Evolutionary conservation across 345 rosid genomes (phyloP).

Genomic region (Populus deltoides): DNA sequence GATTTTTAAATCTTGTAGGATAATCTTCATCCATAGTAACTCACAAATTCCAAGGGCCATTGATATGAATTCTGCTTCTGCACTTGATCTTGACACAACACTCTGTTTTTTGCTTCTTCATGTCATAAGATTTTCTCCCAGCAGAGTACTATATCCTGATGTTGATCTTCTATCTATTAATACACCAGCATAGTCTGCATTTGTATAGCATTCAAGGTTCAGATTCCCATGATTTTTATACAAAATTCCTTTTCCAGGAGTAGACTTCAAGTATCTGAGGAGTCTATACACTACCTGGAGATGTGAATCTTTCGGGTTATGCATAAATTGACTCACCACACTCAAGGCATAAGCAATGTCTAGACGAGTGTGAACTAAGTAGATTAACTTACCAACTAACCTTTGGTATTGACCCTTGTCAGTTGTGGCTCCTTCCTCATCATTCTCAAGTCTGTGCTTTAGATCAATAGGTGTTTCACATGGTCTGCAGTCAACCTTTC

Average conservation of each 20-base stretch:
- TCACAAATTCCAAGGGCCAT: not conserved
- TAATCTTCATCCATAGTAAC: not conserved
- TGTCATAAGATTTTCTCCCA: no score
- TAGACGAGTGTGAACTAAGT: no score
- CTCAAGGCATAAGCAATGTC: no score
- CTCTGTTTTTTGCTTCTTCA: not conserved
- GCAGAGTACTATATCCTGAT: not conserved
- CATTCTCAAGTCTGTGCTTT: no score
- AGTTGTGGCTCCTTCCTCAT: no score
- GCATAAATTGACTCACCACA: not conserved
- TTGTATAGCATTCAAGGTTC: not conserved
- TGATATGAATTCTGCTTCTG: not conserved
- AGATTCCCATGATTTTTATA: not conserved
- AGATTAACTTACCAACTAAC: no score
- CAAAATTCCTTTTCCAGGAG: no score
- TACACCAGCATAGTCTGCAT: not conserved
- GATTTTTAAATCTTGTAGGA: no score
- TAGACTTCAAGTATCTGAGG: not conserved
- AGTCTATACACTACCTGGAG: not conserved
- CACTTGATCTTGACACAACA: not conserved
- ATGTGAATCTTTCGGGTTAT: not conserved
- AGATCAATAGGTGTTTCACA: no score
- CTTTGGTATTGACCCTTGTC: no score
- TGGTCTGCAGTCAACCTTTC: no score
- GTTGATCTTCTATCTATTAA: not conserved